Conservation (phyloP, 2,329 filamentous ascomycete species). For the Neoascochyta sp. region DNA sequence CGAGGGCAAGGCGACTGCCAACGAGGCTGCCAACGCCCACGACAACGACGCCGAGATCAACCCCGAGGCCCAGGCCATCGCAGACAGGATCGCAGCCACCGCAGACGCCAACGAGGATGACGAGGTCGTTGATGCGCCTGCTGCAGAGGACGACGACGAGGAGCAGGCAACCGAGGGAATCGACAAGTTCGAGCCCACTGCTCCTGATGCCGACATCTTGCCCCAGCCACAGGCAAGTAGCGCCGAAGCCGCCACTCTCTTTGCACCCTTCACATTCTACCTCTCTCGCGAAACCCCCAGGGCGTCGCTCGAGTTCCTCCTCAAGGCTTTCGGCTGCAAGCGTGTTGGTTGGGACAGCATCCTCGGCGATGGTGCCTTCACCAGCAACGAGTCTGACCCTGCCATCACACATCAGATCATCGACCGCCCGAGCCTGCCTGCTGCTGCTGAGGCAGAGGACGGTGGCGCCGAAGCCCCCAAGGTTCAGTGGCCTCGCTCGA, state of each 20-base stretch:
- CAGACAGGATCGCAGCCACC: constrained; percentile 43
- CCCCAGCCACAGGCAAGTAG: constrained; percentile 69
- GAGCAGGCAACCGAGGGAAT: constrained; percentile 53
- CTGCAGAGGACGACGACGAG: constrained; percentile 24
- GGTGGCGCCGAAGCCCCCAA: constrained; percentile 44
- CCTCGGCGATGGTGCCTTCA: constrained; percentile 88
- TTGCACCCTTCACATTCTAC: constrained; percentile 85
- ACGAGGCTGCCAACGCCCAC: constrained; percentile 26
- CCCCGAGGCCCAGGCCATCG: constrained; percentile 48
- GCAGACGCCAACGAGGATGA: constrained; percentile 42
- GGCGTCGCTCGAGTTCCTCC: constrained; percentile 84
- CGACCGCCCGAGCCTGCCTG: constrained; percentile 70
- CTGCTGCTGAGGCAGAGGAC: constrained; percentile 52
- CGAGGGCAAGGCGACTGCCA: constrained; percentile 64
- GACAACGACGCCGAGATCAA: constrained; percentile 27
- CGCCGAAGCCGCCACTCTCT: constrained; percentile 69
- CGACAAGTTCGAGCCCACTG: constrained; percentile 86
- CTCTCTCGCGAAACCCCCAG: constrained; percentile 90
- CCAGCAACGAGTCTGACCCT: constrained; percentile 79
- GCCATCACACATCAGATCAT: constrained; percentile 95
- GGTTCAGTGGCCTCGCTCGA: constrained; percentile 56
- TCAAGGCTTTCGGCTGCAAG: constrained; percentile 93
- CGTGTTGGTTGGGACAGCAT: constrained; percentile 91
- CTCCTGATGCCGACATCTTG: constrained; percentile 78
- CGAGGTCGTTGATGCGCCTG: constrained; percentile 8